A percentile compares a stretch with the other conserved stretches of the same genome.
These are phyloP conservation scores for Globisporangium alternatum DNA, from an alignment of 352 stramenopile genomes.

Conservation along the genomic window DNA sequence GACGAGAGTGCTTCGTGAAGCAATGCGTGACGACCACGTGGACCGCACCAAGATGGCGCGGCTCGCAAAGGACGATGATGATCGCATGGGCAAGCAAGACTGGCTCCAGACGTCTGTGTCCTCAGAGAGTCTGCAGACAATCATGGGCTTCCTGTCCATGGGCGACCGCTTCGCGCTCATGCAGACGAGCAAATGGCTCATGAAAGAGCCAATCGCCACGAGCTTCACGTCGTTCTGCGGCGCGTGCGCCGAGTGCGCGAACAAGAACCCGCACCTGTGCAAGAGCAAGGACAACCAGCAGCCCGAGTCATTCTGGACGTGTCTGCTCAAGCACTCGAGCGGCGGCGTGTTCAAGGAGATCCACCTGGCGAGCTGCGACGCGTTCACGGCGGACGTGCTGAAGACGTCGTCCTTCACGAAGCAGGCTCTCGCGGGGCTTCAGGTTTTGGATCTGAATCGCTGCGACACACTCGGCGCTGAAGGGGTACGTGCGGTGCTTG, in stretches of 20 bases:
- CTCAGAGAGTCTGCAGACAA: constrained; percentile 49
- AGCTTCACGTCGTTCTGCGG: constrained; percentile 61
- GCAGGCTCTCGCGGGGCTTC: constrained; percentile 34
- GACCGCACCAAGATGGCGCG: constrained; percentile 14
- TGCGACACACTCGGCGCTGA: constrained; percentile 40
- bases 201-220: constrained; percentile 39
- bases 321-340: constrained; percentile 35
- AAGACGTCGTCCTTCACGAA: constrained; percentile 18
- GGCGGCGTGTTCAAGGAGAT: constrained; percentile 40
- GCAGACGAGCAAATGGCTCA: constrained; percentile 33
- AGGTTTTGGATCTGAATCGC: constrained; percentile 62
- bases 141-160: constrained; percentile 57
- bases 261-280: constrained; percentile 61
- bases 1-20: neutral
- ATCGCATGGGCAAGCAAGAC: neutral
- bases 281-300: constrained; percentile 27
- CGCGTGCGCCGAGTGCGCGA: constrained; percentile 40
- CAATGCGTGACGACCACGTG: constrained; percentile 1
- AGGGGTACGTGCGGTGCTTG: constrained; percentile 22
- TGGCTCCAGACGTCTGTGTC: constrained; percentile 19
- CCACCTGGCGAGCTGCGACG: constrained; percentile 48
- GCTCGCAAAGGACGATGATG: neutral
- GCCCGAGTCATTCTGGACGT: constrained; percentile 49
- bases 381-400: constrained; percentile 42
- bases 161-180: constrained; percentile 62